Evolutionary conservation across 1,284 basidiomycete genomes (phyloP).

Genomic region (Pascua guehoae): DNA sequence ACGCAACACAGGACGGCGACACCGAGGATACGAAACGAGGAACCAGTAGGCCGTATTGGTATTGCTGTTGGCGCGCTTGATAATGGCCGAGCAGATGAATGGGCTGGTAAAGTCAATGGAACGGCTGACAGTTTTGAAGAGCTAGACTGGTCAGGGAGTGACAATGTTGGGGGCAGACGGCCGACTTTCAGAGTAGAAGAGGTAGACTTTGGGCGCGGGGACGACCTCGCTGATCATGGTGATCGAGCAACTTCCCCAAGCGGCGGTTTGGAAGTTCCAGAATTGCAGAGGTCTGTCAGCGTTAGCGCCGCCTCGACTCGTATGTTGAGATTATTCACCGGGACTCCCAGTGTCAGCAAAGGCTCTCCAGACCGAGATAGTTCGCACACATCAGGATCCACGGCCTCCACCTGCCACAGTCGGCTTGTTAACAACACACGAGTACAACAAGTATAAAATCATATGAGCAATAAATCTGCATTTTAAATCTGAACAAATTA

Average conservation of each 20-base stretch:
- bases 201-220: constrained; percentile 20
- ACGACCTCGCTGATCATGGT: constrained; percentile 23
- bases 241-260: constrained; percentile 17
- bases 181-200: constrained; percentile 16
- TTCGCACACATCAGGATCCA: constrained; percentile 16
- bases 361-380: too few species aligned
- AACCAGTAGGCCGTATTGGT: constrained; percentile 19
- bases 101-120: constrained; percentile 14
- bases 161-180: neutral
- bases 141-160: neutral
- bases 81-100: constrained; percentile 23
- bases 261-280: constrained; percentile 16
- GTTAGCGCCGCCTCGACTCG: too few species aligned
- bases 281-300: neutral
- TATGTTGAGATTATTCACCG: too few species aligned
- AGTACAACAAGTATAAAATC: too few species aligned
- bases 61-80: constrained; percentile 17
- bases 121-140: constrained; percentile 1
- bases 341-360: constrained; percentile 1
- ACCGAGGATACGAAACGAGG: constrained; percentile 14
- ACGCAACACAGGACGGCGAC: constrained; percentile 12
- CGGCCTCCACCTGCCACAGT: constrained; percentile 22
- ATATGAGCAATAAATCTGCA: too few species aligned
- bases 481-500: too few species aligned
- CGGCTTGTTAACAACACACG: too few species aligned